Percentiles rank a stretch among this genome's conserved stretches.
Conservation (phyloP, 257 asterid genomes). For the Eustoma russellianum region DNA sequence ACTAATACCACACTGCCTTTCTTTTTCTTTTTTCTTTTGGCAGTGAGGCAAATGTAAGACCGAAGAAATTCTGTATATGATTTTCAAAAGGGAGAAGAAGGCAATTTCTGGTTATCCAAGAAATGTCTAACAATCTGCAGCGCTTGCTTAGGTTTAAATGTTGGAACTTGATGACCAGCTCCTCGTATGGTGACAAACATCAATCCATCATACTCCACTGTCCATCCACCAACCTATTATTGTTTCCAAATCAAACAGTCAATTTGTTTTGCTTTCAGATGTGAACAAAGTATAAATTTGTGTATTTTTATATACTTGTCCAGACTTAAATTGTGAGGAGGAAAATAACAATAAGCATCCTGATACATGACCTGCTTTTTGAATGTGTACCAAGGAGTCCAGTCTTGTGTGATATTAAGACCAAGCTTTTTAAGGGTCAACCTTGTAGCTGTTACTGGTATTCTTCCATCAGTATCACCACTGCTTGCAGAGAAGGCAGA, state of each 20-base stretch:
- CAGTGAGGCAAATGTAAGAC: background rate
- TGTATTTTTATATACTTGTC: too few species aligned
- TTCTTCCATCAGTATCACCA: constrained; percentile 72
- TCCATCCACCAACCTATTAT: constrained; percentile 87
- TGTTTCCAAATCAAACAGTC: background rate
- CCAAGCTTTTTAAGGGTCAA: constrained; percentile 45
- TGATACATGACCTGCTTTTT: constrained; percentile 41
- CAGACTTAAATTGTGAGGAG: too few species aligned
- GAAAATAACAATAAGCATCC: background rate
- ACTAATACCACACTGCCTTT: too few species aligned
- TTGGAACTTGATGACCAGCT: constrained; percentile 85
- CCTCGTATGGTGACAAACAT: constrained; percentile 72
- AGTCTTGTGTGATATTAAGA: constrained; percentile 32
- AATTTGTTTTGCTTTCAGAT: background rate
- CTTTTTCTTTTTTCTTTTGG: too few species aligned
- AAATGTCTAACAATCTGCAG: constrained; percentile 51
- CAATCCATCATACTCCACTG: constrained; percentile 51
- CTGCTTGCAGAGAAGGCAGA: constrained; percentile 18
- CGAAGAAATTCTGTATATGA: background rate
- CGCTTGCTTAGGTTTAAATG: constrained; percentile 57
- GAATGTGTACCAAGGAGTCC: constrained; percentile 73
- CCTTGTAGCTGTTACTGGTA: constrained; percentile 65
- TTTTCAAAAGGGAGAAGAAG: constrained; percentile 33
- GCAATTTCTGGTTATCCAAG: constrained; percentile 38
- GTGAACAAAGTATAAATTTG: too few species aligned